phyloP scores from a whole-genome alignment of 2,329 filamentous ascomycete species.

The Pseudodiploospora longispora region DNA sequence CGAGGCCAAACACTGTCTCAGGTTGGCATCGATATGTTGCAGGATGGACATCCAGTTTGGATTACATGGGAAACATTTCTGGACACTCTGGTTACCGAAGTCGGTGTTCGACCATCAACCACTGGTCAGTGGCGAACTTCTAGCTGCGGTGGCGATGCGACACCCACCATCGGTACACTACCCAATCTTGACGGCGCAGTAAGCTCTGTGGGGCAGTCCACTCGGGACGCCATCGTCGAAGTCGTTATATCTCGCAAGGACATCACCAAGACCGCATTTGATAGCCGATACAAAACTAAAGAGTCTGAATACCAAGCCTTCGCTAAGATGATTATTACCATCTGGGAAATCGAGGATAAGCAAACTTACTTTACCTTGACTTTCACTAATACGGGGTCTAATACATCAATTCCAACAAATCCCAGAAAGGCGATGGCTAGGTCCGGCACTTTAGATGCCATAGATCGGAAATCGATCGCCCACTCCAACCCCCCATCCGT shows the following conservation, averaged over 20 bases:
- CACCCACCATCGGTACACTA: conserved; percentile 24
- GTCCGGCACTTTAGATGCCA: conserved; percentile 34
- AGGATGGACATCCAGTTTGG: conserved; percentile 55
- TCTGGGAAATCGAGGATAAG: conserved; percentile 61
- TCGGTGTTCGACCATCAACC: conserved; percentile 22
- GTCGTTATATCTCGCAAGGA: conserved; percentile 53
- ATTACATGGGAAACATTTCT: conserved; percentile 52
- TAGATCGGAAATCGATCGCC: conserved; percentile 36
- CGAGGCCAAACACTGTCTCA: conserved; percentile 59
- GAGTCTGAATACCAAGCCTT: conserved; percentile 37
- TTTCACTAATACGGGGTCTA: conserved; percentile 55
- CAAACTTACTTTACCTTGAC: conserved; percentile 66
- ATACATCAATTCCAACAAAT: conserved; percentile 21
- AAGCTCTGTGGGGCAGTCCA: conserved; percentile 18
- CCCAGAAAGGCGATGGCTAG: conserved; percentile 31
- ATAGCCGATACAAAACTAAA: conserved; percentile 25
- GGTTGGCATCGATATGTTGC: conserved; percentile 64
- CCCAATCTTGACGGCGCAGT: conserved; percentile 25
- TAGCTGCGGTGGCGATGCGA: conserved; percentile 27
- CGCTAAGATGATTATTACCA: conserved; percentile 69
- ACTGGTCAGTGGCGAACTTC: conserved; percentile 15
- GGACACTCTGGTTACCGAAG: conserved; percentile 41
- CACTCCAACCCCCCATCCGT: conserved; percentile 39
- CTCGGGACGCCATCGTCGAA: conserved; percentile 57
- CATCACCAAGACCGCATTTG: conserved; percentile 30